A percentile compares a stretch with the other conserved stretches of the same genome.
These are phyloP conservation scores for Talaromyces trachyspermus DNA, from an alignment of 495 filamentous ascomycete species.

Conservation along the genomic window DNA sequence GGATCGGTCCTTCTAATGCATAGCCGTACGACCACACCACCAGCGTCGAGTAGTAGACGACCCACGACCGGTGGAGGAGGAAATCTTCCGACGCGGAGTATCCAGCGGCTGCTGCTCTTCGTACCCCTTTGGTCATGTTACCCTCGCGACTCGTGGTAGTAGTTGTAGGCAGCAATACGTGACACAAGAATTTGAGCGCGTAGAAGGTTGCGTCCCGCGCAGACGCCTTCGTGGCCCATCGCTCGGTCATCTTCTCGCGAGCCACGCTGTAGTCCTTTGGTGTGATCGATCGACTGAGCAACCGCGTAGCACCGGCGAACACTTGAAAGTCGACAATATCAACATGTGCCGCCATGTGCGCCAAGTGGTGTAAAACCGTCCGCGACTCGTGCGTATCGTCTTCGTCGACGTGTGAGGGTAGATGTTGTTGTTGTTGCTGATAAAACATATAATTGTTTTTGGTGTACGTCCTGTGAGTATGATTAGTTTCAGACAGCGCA, in stretches of 20 bases:
- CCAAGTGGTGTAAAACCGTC: constrained; percentile 84
- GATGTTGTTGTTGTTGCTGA: constrained; percentile 36
- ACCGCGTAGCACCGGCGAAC: constrained; percentile 75
- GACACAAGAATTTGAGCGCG: constrained; percentile 76
- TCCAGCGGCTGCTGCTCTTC: constrained; percentile 14
- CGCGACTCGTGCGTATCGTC: constrained; percentile 80
- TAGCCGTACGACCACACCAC: constrained; percentile 96
- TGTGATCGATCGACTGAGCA: constrained; percentile 82
- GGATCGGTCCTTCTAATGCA: constrained; percentile 76
- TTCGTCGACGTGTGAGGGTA: constrained; percentile 43
- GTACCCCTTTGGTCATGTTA: too few species aligned
- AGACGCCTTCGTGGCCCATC: constrained; percentile 87
- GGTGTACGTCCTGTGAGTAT: constrained; percentile 28
- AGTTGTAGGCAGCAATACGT: constrained; percentile 57
- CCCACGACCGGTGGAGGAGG: constrained; percentile 89
- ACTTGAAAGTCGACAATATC: constrained; percentile 98
- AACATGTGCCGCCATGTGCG: constrained; percentile 97
- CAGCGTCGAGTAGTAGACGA: constrained; percentile 87
- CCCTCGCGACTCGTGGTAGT: too few species aligned
- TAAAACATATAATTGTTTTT: constrained; percentile 20
- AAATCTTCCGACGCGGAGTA: constrained; percentile 88
- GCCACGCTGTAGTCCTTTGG: constrained; percentile 72
- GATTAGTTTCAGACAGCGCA: constrained; percentile 50
- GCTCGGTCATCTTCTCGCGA: constrained; percentile 75
- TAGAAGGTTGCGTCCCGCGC: constrained; percentile 93